Percentiles rank a stretch among this genome's conserved stretches.
These are phyloP conservation scores for Fusarium cyanostomum DNA, from an alignment of 2,329 filamentous ascomycete genomes.

Conservation along the genomic window DNA sequence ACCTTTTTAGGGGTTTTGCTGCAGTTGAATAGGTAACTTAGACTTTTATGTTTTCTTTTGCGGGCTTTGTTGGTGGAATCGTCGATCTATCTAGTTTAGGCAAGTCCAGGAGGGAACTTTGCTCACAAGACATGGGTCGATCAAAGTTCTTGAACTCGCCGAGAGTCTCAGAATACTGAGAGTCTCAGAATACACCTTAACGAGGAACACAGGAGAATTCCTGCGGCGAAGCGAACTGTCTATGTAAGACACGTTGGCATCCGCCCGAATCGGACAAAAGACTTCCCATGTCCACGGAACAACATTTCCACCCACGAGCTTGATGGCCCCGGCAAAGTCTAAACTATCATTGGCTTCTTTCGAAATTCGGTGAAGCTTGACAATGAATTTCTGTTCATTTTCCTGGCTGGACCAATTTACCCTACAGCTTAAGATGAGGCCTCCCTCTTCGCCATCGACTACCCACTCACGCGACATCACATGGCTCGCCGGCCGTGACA, in stretches of 20 bases:
- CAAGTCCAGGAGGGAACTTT: not conserved
- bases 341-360: too few relatives aligned
- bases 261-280: too few relatives aligned
- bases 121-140: not conserved
- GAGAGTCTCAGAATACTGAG: too few relatives aligned
- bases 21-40: slow-evolving; percentile 2
- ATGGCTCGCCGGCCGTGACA: not conserved
- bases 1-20: not conserved
- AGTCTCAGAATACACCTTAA: not conserved
- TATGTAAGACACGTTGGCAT: too few relatives aligned
- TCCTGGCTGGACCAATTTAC: not conserved
- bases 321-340: too few relatives aligned
- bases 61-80: not conserved
- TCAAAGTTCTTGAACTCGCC: not conserved
- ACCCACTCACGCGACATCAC: not conserved
- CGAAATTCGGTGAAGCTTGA: too few relatives aligned
- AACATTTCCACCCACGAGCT: too few relatives aligned
- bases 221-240: not conserved
- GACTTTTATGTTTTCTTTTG: slow-evolving; percentile 8
- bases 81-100: not conserved
- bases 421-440: not conserved
- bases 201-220: not conserved
- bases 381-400: too few relatives aligned
- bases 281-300: too few relatives aligned
- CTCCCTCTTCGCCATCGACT: not conserved